phyloP scores from a whole-genome alignment of 139 green algal genomes.

The Chlamydomonas applanata region DNA sequence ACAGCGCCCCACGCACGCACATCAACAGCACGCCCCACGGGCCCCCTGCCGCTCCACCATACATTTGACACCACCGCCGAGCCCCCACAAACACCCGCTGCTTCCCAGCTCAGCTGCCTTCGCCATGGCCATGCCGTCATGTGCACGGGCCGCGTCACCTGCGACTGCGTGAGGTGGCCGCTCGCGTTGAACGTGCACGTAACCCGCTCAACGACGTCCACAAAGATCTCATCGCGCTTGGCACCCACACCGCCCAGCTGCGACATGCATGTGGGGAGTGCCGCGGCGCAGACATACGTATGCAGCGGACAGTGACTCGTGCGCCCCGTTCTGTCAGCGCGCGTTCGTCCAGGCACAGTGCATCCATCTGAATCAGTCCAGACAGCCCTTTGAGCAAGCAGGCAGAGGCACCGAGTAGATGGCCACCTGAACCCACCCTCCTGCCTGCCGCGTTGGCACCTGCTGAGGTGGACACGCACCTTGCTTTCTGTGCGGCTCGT shows the following conservation, averaged over 20 bases:
- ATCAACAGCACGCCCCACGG: no score
- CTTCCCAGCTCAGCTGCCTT: neutral
- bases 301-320: no score
- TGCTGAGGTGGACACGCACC: neutral
- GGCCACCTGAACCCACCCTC: neutral
- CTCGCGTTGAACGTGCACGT: slow-evolving; percentile 86
- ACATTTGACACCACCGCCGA: no score
- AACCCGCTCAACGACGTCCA: slow-evolving; percentile 97
- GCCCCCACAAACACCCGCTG: no score
- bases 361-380: no score
- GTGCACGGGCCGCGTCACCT: slow-evolving; percentile 81
- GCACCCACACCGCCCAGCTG: neutral
- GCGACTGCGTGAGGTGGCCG: slow-evolving; percentile 76
- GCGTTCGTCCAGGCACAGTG: no score
- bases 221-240: slow-evolving; percentile 93
- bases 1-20: no score
- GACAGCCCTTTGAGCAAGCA: neutral
- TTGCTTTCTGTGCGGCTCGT: slow-evolving; percentile 69
- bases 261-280: no score
- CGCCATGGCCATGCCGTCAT: neutral
- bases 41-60: no score
- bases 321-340: no score
- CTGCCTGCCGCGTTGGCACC: neutral
- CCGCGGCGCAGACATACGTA: no score
- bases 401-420: neutral